phyloP scores from a whole-genome alignment of 805 yeast genomes.

The Candida nitratophila region DNA sequence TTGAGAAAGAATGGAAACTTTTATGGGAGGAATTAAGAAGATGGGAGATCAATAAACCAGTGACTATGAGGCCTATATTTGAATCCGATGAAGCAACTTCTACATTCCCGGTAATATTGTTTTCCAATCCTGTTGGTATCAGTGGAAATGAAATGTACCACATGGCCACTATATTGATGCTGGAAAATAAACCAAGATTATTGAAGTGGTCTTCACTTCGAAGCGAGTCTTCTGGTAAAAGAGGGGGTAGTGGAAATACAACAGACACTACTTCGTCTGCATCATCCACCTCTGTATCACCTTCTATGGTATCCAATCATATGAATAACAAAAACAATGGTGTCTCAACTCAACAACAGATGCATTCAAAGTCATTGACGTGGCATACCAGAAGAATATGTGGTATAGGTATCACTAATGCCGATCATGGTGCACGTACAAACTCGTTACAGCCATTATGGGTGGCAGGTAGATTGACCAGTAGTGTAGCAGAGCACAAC shows the following conservation, averaged over 20 bases:
- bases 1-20: conserved; percentile 29
- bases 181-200: conserved; percentile 32
- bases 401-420: conserved; percentile 27
- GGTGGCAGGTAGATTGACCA: conserved; percentile 20
- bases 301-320: not conserved
- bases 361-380: conserved; percentile 13
- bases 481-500: conserved; percentile 18
- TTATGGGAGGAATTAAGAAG: conserved; percentile 30
- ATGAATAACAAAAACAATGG: not conserved
- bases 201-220: conserved; percentile 12
- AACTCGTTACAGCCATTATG: conserved; percentile 21
- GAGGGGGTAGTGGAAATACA: not conserved
- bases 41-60: conserved; percentile 27
- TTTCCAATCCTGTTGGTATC: conserved; percentile 33
- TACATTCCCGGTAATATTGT: conserved; percentile 32
- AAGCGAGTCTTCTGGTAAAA: not conserved
- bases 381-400: conserved; percentile 33
- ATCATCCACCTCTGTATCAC: not conserved
- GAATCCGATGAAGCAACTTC: conserved; percentile 20
- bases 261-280: not conserved
- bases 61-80: conserved; percentile 29
- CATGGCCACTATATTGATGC: conserved; percentile 31
- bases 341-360: not conserved
- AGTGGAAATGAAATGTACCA: conserved; percentile 34
- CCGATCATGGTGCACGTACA: conserved; percentile 19